phyloP scores from a whole-genome alignment of 1,139 yeast species.

The Scheffersomyces segobiensis region DNA sequence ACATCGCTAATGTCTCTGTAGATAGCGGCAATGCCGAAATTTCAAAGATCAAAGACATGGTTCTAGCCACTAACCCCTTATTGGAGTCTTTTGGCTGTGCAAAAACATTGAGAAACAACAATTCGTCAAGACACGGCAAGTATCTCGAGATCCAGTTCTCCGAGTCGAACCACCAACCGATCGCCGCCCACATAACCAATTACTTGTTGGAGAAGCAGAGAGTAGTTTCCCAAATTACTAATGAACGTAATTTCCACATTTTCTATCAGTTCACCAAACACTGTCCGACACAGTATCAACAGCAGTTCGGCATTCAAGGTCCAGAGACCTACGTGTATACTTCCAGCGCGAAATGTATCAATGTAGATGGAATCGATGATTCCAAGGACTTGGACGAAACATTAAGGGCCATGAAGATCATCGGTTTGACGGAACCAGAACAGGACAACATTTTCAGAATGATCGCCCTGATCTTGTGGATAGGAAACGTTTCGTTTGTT shows the following conservation, averaged over 20 bases:
- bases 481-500: conserved; percentile 84
- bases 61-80: conserved; percentile 93
- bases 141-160: conserved; percentile 91
- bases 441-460: conserved; percentile 89
- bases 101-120: conserved; percentile 91
- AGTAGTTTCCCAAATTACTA: conserved; percentile 88
- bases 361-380: conserved; percentile 88
- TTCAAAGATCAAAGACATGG: conserved; percentile 92
- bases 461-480: conserved; percentile 87
- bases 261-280: conserved; percentile 95
- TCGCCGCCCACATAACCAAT: conserved; percentile 94
- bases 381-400: conserved; percentile 77
- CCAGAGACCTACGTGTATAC: conserved; percentile 94
- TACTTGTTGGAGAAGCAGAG: conserved; percentile 92
- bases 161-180: conserved; percentile 72
- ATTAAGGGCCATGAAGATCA: conserved; percentile 78
- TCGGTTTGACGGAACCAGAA: conserved; percentile 78
- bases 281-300: conserved; percentile 83
- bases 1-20: conserved; percentile 79
- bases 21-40: conserved; percentile 45
- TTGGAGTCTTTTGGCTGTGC: conserved; percentile 99
- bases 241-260: conserved; percentile 95
- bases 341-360: conserved; percentile 79
- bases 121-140: conserved; percentile 97
- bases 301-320: conserved; percentile 81